These are phyloP conservation scores for Ampelomyces quisqualis DNA, from an alignment of 2,329 filamentous ascomycete species.

Conservation along the genomic window DNA sequence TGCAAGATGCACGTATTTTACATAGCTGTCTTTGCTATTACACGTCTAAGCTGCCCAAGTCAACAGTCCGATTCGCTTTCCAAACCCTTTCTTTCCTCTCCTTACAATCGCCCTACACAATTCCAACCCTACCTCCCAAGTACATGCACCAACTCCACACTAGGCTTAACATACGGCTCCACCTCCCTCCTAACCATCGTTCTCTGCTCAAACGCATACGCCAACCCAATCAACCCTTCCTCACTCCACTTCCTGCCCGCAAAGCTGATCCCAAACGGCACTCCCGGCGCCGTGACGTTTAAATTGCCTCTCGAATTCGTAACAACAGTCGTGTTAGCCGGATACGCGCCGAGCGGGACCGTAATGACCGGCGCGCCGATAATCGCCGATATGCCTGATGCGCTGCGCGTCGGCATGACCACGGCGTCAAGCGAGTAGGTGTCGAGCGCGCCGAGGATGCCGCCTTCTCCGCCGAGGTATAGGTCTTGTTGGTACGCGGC, in stretches of 20 bases:
- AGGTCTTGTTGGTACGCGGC: constrained; percentile 55
- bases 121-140: constrained; percentile 26
- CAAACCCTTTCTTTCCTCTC: no score
- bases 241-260: constrained; percentile 63
- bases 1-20: no score
- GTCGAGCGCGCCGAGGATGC: constrained; percentile 61
- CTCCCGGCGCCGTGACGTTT: constrained; percentile 55
- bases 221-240: constrained; percentile 62
- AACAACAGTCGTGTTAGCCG: constrained; percentile 50
- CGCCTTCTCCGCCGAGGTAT: constrained; percentile 59
- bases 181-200: constrained; percentile 53
- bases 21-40: no score
- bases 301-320: constrained; percentile 54
- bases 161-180: constrained; percentile 53
- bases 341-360: constrained; percentile 62
- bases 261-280: constrained; percentile 64
- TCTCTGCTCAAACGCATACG: constrained; percentile 68
- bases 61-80: no score
- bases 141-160: constrained; percentile 51
- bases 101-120: no score
- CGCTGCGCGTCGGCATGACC: constrained; percentile 57
- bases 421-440: constrained; percentile 62
- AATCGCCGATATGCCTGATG: constrained; percentile 54
- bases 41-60: no score
- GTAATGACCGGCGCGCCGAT: constrained; percentile 63